Conservation (phyloP, 202 grass and related monocot species). For the Cymbopogon flexuosus region DNA sequence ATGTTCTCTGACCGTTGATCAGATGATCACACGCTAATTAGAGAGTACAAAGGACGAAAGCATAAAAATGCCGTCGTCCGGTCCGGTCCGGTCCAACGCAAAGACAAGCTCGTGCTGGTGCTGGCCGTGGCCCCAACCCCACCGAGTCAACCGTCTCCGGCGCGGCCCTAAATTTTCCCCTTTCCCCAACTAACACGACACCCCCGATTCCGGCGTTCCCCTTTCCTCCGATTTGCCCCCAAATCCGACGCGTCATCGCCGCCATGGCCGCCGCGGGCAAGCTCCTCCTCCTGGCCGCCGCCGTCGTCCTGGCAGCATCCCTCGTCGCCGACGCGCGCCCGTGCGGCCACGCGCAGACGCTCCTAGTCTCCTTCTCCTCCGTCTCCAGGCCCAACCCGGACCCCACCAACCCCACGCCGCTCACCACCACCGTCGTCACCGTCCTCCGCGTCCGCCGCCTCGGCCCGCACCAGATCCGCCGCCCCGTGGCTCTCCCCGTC, state of each 20-base stretch:
- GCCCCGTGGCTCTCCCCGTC: slow-evolving; percentile 16
- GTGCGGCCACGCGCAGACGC: slow-evolving; percentile 55
- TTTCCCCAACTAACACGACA: slow-evolving; percentile 36
- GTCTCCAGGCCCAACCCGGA: slow-evolving; percentile 48
- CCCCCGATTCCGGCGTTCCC: background rate
- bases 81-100: no score
- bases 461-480: slow-evolving; percentile 42
- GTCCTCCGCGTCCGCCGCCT: slow-evolving; percentile 57
- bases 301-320: slow-evolving; percentile 22
- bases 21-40: no score
- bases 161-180: background rate
- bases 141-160: slow-evolving; percentile 24
- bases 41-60: no score
- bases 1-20: no score
- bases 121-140: background rate
- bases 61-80: no score
- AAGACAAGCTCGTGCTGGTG: background rate
- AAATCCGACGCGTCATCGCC: slow-evolving; percentile 40
- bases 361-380: slow-evolving; percentile 67
- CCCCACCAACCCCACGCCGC: slow-evolving; percentile 29
- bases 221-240: background rate
- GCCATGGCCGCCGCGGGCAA: slow-evolving; percentile 47
- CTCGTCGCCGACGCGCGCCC: slow-evolving; percentile 40
- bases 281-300: slow-evolving; percentile 40
- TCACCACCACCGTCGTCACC: slow-evolving; percentile 61